Evolutionary conservation across 1,139 yeast genomes (phyloP).

Genomic region (Meyerozyma smithsonii): DNA sequence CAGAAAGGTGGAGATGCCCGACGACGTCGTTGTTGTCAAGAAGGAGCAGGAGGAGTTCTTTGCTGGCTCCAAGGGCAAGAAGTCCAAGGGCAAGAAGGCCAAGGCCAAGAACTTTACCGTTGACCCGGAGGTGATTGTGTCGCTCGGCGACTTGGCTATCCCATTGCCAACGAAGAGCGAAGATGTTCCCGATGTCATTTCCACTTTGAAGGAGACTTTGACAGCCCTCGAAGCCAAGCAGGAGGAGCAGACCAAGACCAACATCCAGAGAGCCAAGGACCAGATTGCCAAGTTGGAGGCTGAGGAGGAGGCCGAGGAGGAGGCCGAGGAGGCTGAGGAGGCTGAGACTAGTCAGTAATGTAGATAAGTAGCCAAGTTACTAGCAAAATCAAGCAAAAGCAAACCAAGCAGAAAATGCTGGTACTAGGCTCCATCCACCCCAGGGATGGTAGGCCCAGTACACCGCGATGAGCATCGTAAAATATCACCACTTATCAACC

Average conservation of each 20-base stretch:
- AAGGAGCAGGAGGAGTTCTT: slow-evolving; percentile 60
- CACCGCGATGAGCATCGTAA: slow-evolving; percentile 2
- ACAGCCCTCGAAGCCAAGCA: slow-evolving; percentile 67
- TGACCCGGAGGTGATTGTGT: slow-evolving; percentile 76
- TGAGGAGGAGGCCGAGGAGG: slow-evolving; percentile 31
- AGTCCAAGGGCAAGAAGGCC: slow-evolving; percentile 39
- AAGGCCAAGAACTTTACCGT: slow-evolving; percentile 54
- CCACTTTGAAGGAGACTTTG: slow-evolving; percentile 70
- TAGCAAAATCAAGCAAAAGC: background rate
- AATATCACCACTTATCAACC: background rate
- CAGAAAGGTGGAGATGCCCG: slow-evolving; percentile 56
- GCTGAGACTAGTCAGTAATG: slow-evolving; percentile 9
- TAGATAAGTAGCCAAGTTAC: background rate
- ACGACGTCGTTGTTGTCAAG: slow-evolving; percentile 59
- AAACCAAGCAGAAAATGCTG: too few relatives aligned
- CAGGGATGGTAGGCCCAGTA: too few relatives aligned
- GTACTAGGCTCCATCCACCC: too few relatives aligned
- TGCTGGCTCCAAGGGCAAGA: slow-evolving; percentile 53
- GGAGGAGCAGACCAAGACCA: slow-evolving; percentile 75
- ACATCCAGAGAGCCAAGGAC: slow-evolving; percentile 71
- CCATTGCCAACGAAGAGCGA: slow-evolving; percentile 77
- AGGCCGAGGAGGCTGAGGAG: slow-evolving; percentile 23
- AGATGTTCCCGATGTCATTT: slow-evolving; percentile 64
- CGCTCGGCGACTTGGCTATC: slow-evolving; percentile 72
- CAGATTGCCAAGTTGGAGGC: slow-evolving; percentile 63